Evolutionary conservation across 1,284 basidiomycete species (phyloP).

Genomic region (Malassezia dermatis): DNA sequence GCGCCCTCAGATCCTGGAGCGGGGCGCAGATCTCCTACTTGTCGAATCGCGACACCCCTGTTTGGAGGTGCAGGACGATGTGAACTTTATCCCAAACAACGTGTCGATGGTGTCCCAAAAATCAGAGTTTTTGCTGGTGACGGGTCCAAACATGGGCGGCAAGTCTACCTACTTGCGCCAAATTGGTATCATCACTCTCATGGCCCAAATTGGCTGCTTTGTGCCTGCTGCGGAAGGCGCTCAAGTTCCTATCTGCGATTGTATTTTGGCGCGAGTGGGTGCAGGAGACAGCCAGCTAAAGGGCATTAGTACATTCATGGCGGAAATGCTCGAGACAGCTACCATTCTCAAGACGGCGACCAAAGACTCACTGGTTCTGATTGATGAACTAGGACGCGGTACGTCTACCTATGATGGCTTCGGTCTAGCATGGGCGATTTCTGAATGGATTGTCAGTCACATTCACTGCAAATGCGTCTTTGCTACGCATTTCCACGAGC

Average conservation of each 20-base stretch:
- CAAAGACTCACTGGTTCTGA: constrained; percentile 86
- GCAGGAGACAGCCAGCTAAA: constrained; percentile 95
- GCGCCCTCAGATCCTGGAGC: constrained; percentile 56
- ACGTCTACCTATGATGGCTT: constrained; percentile 98
- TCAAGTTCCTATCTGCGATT: constrained; percentile 83
- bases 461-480: constrained; percentile 71
- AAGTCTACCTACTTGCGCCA: constrained; percentile 49
- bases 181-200: constrained; percentile 83
- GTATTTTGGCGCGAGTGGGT: constrained; percentile 86
- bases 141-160: constrained; percentile 50
- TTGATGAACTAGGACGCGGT: constrained; percentile 95
- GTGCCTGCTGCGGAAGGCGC: constrained; percentile 64
- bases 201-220: constrained; percentile 91
- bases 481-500: constrained; percentile 95
- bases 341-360: constrained; percentile 84
- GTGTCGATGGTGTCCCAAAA: constrained; percentile 68
- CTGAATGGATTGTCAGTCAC: constrained; percentile 83
- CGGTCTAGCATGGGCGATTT: constrained; percentile 96
- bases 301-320: constrained; percentile 98
- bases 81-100: constrained; percentile 91
- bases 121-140: constrained; percentile 79
- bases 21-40: constrained; percentile 28
- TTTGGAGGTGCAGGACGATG: constrained; percentile 87
- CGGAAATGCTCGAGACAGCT: constrained; percentile 96
- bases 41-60: constrained; percentile 67